These are phyloP conservation scores for Ascochyta fabae DNA, from an alignment of 2,329 filamentous ascomycete species.

Conservation along the genomic window DNA sequence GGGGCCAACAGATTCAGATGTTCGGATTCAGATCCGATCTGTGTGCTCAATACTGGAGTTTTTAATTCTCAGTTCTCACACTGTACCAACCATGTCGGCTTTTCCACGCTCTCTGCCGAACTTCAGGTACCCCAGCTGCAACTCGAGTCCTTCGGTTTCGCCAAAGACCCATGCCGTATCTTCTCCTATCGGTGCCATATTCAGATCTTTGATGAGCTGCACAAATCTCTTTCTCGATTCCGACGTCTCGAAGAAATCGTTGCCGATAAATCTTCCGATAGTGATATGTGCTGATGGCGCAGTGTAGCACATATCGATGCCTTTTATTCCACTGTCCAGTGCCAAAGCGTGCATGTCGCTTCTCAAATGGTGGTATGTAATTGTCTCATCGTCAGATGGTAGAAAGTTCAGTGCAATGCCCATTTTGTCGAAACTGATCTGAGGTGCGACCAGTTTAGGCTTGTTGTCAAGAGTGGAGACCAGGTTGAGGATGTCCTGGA, in stretches of 20 bases:
- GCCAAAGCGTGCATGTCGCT: conserved; percentile 20
- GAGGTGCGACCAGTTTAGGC: conserved; percentile 13
- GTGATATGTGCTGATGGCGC: conserved; percentile 22
- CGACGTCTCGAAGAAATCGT: conserved; percentile 9
- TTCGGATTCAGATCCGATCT: too few species aligned
- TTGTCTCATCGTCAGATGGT: not conserved
- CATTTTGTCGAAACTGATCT: conserved; percentile 20
- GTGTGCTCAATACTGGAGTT: too few species aligned
- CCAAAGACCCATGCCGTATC: conserved; percentile 8
- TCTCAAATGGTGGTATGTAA: conserved; percentile 23
- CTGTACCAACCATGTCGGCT: conserved; percentile 10
- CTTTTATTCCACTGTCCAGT: conserved; percentile 15
- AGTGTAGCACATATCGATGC: conserved; percentile 24
- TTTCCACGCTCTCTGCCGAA: conserved; percentile 18
- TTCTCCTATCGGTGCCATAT: not conserved
- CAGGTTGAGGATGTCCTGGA: conserved; percentile 19
- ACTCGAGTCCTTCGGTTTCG: conserved; percentile 8
- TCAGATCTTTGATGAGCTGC: conserved; percentile 10
- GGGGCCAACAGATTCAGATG: too few species aligned
- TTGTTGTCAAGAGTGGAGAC: conserved; percentile 5
- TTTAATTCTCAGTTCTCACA: not conserved
- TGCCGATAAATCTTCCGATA: conserved; percentile 17
- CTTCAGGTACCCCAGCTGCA: conserved; percentile 22
- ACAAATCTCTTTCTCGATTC: conserved; percentile 13
- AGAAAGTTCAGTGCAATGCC: conserved; percentile 24